These are phyloP conservation scores for Kalanchoe fedtschenkoi DNA, from an alignment of 164 flowering plant genomes.

Conservation along the genomic window DNA sequence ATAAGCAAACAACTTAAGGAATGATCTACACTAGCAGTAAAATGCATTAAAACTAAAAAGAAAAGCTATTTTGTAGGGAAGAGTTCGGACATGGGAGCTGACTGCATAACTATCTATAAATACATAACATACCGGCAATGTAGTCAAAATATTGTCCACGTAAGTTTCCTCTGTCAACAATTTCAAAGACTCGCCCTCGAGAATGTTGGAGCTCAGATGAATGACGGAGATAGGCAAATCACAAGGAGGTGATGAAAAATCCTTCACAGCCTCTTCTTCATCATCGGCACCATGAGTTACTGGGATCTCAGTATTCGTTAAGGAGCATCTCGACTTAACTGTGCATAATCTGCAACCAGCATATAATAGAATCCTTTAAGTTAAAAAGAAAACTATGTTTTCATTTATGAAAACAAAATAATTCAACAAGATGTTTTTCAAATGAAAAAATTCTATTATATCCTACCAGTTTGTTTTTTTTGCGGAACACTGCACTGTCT, in stretches of 20 bases:
- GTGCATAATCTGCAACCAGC: neutral
- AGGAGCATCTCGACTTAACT: neutral
- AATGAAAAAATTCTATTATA: no score
- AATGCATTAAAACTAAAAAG: neutral
- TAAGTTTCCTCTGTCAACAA: constrained; percentile 40
- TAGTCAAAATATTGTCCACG: constrained; percentile 51
- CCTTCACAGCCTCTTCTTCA: neutral
- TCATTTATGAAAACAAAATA: no score
- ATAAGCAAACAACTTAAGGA: neutral
- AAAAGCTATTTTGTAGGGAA: no score
- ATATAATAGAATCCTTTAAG: no score
- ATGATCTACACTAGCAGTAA: neutral
- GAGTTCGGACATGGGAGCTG: no score
- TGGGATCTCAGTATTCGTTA: neutral
- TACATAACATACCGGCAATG: constrained; percentile 54
- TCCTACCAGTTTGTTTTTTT: no score
- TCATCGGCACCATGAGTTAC: neutral
- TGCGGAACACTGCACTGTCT: no score
- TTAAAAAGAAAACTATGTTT: no score
- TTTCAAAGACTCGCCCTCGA: constrained; percentile 43
- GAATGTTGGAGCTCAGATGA: constrained; percentile 43
- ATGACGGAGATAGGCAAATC: neutral
- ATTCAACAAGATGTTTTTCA: no score
- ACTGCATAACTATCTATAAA: neutral
- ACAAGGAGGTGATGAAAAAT: neutral